phyloP scores from a whole-genome alignment of 2,329 filamentous ascomycete genomes.

The Orbilia ellipsospora region DNA sequence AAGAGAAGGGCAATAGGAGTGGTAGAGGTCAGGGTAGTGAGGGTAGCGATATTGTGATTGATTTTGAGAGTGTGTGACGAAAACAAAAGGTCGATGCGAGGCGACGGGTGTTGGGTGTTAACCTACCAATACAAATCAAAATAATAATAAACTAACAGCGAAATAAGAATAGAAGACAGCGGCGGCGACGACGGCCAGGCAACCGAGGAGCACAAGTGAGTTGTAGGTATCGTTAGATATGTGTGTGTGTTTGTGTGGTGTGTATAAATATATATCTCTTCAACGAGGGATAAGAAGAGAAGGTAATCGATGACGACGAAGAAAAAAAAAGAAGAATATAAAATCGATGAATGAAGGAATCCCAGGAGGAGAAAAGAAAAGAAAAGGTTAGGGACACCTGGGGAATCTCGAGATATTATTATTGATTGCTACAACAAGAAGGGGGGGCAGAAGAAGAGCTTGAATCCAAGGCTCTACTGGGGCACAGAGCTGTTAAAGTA shows the following conservation, averaged over 20 bases:
- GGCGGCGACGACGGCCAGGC: constrained; percentile 3
- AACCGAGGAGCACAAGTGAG: not conserved
- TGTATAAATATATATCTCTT: not conserved
- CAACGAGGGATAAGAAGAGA: constrained; percentile 21
- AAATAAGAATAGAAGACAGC: constrained; percentile 4
- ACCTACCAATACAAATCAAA: constrained; percentile 1
- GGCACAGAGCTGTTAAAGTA: constrained; percentile 36
- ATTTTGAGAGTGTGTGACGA: constrained; percentile 3
- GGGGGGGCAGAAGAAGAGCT: constrained; percentile 38
- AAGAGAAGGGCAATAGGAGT: not conserved
- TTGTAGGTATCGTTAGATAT: not conserved
- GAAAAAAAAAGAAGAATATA: constrained; percentile 19
- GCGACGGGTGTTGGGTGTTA: constrained; percentile 3
- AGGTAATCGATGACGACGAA: not conserved
- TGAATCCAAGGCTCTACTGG: constrained; percentile 10
- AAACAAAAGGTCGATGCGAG: constrained; percentile 49
- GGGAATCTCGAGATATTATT: constrained; percentile 28
- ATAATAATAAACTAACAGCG: not conserved
- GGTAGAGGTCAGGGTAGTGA: constrained; percentile 11
- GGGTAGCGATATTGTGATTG: too few species aligned
- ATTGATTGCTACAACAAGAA: constrained; percentile 24
- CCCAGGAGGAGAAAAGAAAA: constrained; percentile 19
- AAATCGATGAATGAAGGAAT: constrained; percentile 4
- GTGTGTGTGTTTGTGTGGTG: too few species aligned
- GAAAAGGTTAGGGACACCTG: constrained; percentile 1